A percentile compares a stretch with the other conserved stretches of the same genome.
phyloP scores from a whole-genome alignment of 2,329 filamentous ascomycete genomes.

The Nemania sp. region DNA sequence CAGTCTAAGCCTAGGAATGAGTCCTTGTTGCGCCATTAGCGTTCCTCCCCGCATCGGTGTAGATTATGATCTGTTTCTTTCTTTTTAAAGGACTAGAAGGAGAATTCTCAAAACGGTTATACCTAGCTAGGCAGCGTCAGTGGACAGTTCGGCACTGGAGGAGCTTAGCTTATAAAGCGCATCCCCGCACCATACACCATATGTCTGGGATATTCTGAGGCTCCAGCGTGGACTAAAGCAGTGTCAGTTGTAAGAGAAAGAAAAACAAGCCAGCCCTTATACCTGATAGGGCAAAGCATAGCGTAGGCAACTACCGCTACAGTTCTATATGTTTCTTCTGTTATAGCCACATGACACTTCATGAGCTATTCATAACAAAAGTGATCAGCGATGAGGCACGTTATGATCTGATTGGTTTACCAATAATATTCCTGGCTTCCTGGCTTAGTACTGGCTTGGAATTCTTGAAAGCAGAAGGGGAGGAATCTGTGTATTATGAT shows the following conservation, averaged over 20 bases:
- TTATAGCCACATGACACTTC: conserved; percentile 15
- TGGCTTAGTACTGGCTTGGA: background rate
- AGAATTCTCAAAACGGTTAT: too few species aligned
- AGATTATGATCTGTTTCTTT: too few species aligned
- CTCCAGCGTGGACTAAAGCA: conserved; percentile 1
- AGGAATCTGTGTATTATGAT: background rate
- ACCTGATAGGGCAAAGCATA: conserved; percentile 18
- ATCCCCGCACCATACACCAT: conserved; percentile 9
- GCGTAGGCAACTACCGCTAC: conserved; percentile 14
- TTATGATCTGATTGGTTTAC: background rate
- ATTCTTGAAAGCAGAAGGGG: background rate
- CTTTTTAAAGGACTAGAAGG: too few species aligned
- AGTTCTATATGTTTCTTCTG: conserved; percentile 11
- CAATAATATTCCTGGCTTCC: background rate
- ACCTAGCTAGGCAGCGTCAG: too few species aligned
- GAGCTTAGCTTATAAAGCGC: conserved; percentile 13
- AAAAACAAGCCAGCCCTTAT: conserved; percentile 11
- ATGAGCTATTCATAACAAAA: background rate
- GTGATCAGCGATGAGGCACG: conserved; percentile 6
- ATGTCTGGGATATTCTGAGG: conserved; percentile 3
- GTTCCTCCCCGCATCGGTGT: too few species aligned
- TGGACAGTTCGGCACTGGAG: background rate
- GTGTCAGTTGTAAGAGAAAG: conserved; percentile 6
- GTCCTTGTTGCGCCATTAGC: too few species aligned
- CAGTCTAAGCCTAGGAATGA: too few species aligned